These are phyloP conservation scores for Penicillium sclerotiorum DNA, from an alignment of 2,329 filamentous ascomycete species.

Conservation along the genomic window DNA sequence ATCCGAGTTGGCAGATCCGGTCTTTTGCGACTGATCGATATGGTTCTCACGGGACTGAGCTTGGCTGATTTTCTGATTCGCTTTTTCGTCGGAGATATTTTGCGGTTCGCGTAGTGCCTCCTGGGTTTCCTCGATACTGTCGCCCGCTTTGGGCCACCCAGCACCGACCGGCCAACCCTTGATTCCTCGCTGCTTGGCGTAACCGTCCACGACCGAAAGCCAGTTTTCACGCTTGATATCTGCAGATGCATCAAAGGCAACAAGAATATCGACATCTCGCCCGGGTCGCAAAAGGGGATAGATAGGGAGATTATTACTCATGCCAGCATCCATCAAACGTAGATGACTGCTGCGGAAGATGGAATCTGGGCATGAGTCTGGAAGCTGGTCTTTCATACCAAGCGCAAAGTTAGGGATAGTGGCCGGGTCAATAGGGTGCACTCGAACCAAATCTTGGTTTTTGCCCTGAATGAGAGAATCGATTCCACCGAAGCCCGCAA, in stretches of 20 bases:
- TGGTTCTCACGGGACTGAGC: conserved; percentile 47
- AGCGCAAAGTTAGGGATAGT: conserved; percentile 86
- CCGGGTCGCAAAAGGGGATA: conserved; percentile 90
- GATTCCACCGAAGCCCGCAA: conserved; percentile 74
- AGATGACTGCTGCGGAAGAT: conserved; percentile 72
- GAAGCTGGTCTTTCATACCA: conserved; percentile 75
- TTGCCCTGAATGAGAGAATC: conserved; percentile 81
- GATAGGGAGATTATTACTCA: conserved; percentile 97
- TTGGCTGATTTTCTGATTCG: conserved; percentile 64
- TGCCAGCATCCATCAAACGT: conserved; percentile 92
- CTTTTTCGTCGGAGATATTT: conserved; percentile 61
- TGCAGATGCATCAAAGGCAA: conserved; percentile 92
- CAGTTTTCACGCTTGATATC: conserved; percentile 95
- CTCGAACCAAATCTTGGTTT: conserved; percentile 81
- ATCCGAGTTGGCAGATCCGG: conserved; percentile 10
- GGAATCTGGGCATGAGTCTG: conserved; percentile 74
- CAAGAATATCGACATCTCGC: conserved; percentile 81
- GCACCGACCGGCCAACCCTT: conserved; percentile 93
- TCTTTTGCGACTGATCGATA: not conserved
- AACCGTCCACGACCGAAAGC: conserved; percentile 90
- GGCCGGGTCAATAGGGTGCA: conserved; percentile 93
- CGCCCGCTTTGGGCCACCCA: conserved; percentile 78
- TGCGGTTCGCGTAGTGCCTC: conserved; percentile 70
- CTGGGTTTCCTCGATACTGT: conserved; percentile 62
- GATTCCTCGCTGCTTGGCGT: conserved; percentile 83